These are phyloP conservation scores for Fraxinus ornus DNA, from an alignment of 305 asterid genomes.

Conservation along the genomic window DNA sequence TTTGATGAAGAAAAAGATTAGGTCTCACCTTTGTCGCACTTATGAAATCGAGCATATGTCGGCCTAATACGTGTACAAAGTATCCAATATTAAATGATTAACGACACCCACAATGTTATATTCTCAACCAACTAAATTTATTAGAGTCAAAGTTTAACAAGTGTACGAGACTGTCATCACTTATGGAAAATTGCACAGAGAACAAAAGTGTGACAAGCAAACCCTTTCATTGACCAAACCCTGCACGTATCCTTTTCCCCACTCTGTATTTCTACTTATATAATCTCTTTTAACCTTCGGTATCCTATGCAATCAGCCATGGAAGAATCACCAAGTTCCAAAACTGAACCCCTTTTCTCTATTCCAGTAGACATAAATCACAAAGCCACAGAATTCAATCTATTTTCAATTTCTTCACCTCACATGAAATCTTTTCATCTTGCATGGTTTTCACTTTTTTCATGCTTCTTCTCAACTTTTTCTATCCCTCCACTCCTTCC, in stretches of 20 bases:
- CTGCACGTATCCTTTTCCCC: background rate
- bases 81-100: too few relatives aligned
- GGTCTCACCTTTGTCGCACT: too few relatives aligned
- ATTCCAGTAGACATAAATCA: constrained; percentile 35
- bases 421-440: constrained; percentile 70
- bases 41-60: too few relatives aligned
- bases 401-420: constrained; percentile 48
- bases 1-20: too few relatives aligned
- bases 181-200: too few relatives aligned
- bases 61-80: too few relatives aligned
- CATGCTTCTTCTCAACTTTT: constrained; percentile 69
- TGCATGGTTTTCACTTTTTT: constrained; percentile 62
- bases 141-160: too few relatives aligned
- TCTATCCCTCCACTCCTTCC: constrained; percentile 65
- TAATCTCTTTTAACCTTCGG: background rate
- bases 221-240: background rate
- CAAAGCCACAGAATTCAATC: constrained; percentile 49
- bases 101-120: too few relatives aligned
- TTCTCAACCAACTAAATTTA: too few relatives aligned
- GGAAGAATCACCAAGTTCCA: constrained; percentile 15
- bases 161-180: too few relatives aligned
- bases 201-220: too few relatives aligned
- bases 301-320: background rate
- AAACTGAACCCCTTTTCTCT: constrained; percentile 1
- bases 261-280: background rate